Conservation (phyloP, 208 protist genomes). For the Polymyxa betae region DNA sequence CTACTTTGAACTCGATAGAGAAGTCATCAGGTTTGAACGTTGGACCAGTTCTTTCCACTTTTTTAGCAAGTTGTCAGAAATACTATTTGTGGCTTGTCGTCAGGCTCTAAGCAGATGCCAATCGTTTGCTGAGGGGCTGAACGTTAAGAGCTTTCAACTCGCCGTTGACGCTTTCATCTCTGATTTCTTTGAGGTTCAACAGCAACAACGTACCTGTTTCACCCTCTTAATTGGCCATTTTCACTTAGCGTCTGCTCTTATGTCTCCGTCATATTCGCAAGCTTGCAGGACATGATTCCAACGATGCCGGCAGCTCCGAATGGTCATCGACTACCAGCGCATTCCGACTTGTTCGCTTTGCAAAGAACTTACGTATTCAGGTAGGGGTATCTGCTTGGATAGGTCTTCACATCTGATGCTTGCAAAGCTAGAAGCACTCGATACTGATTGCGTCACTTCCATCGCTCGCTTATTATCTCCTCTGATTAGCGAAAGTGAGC, state of each 20-base stretch:
- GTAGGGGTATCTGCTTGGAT: not conserved
- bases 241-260: not conserved
- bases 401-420: not conserved
- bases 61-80: too few species aligned
- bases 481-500: not conserved
- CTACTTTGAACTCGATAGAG: not conserved
- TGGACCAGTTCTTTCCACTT: too few species aligned
- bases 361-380: not conserved
- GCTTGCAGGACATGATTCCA: not conserved
- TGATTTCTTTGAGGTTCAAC: slow-evolving; percentile 27
- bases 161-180: not conserved
- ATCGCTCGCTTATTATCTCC: not conserved
- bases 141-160: not conserved
- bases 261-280: not conserved
- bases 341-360: slow-evolving; percentile 28
- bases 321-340: slow-evolving; percentile 23
- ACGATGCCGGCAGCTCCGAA: not conserved
- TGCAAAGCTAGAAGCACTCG: not conserved
- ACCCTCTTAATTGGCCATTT: too few species aligned
- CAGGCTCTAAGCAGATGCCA: not conserved
- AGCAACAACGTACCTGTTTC: too few species aligned
- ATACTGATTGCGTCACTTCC: not conserved
- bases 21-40: too few species aligned
- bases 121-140: not conserved
- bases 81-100: too few species aligned